Base-by-base conservation (phyloP, 1,284 basidiomycete genomes). In the Ceratobasidium sp. region DNA sequence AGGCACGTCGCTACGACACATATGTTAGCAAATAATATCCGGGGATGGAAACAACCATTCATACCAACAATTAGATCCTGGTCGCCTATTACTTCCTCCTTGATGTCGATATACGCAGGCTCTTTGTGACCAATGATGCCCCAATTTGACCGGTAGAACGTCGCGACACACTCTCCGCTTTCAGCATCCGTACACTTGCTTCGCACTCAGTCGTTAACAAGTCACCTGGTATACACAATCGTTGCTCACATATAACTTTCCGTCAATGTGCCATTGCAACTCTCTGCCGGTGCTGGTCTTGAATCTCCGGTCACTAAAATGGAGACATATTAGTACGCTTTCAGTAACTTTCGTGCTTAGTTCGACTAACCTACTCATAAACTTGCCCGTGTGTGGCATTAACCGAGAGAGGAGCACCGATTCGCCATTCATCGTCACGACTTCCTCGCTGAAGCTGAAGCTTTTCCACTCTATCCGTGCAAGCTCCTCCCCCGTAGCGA, bases 61-160 rank as follows among this genome's bases (percentile, higher is more conserved):
- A n/a, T 61, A 60, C 69, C 58, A 38, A 71, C 58, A n/a, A 71
- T 38, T 9, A 51, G 33, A 53, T 71, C 58, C 23, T 61, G 58
- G 12, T 61, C 58, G 14, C 36, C 56, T 6, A 28, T 9, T 11
- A 49, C 44, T 25, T 40, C 25, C 30, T 60, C 69, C 21, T 46
- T 38, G 30, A 71, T 40, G 23, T 61, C 69, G 18, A 71, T 61
- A 53, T 40, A 71, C 53, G 56, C 56, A n/a, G 48, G 36, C 30
- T 36, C 44, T 30, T 60, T 61, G 14, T 48, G 30, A n/a, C 49
- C 49, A 44, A 71, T n/a, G n/a, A 71, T 51, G 12, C 69, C 69
- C 49, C 69, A 40, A 14, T 23, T 49, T 28, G 67, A 53, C 48
- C 48, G 58, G 53, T 61, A 49, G 49, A 40, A 71, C 30, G 54